These are phyloP conservation scores for Epichloe bromicola DNA, from an alignment of 2,329 filamentous ascomycete species.

Conservation along the genomic window DNA sequence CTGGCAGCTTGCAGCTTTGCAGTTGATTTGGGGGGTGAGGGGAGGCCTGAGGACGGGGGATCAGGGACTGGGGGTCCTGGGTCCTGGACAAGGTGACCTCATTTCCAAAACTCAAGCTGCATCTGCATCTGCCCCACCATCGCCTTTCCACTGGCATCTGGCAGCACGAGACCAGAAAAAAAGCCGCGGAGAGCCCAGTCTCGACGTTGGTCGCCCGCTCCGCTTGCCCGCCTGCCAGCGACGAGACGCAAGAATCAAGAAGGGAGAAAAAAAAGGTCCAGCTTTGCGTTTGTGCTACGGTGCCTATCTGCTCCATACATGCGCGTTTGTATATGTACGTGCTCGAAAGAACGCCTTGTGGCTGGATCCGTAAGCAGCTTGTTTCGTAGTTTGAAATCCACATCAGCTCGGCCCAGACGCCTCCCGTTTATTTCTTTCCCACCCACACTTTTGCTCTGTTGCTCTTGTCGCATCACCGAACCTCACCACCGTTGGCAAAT, in stretches of 20 bases:
- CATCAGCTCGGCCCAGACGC: background rate
- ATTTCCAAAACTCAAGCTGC: background rate
- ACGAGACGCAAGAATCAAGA: background rate
- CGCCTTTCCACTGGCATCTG: background rate
- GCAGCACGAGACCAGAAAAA: background rate
- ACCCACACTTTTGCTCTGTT: background rate
- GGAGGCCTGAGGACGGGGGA: no score
- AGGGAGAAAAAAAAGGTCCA: no score
- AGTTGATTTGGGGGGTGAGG: no score
- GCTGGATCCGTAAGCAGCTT: background rate
- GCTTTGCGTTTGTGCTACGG: no score
- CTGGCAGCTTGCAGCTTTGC: no score
- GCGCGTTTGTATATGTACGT: no score
- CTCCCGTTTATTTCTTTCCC: background rate
- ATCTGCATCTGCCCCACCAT: background rate
- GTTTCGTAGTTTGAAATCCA: background rate
- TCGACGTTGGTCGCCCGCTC: background rate
- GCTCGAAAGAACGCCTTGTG: no score
- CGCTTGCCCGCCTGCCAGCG: background rate
- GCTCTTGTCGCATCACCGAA: background rate
- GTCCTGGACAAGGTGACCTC: conserved; percentile 1
- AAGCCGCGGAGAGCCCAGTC: background rate
- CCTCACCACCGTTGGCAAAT: background rate
- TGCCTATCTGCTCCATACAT: no score
- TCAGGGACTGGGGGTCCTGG: background rate